A percentile compares a stretch with the other conserved stretches of the same genome.
Conservation (phyloP, 345 rosid genomes). For the Diplotaxis tenuifolia region DNA sequence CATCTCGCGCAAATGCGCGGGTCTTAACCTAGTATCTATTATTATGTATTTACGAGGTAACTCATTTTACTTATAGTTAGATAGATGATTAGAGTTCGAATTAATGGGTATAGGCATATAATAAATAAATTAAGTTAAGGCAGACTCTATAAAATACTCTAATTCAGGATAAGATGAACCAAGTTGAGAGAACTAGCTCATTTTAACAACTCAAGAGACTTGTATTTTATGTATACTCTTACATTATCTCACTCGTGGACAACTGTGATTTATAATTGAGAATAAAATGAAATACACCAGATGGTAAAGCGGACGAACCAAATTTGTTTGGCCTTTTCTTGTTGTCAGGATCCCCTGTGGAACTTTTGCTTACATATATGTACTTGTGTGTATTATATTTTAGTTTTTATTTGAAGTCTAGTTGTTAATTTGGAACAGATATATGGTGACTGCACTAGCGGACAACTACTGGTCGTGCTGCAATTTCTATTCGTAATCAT, state of each 20-base stretch:
- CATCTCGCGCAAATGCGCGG: too few relatives aligned
- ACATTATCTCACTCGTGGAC: slow-evolving; percentile 32
- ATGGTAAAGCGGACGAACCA: slow-evolving; percentile 36
- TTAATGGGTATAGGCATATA: neutral
- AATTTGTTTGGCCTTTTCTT: slow-evolving; percentile 32
- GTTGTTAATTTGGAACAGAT: neutral
- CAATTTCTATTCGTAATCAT: neutral
- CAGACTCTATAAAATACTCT: neutral
- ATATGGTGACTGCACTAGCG: neutral
- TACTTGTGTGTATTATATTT: slow-evolving; percentile 2
- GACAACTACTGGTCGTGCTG: neutral
- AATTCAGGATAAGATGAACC: neutral
- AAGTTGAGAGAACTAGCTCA: neutral
- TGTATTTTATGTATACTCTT: slow-evolving; percentile 1
- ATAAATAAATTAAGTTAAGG: neutral
- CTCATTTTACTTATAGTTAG: neutral
- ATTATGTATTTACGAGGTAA: neutral
- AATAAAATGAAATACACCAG: slow-evolving; percentile 2
- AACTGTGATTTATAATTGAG: slow-evolving; percentile 22
- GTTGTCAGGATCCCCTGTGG: slow-evolving; percentile 31
- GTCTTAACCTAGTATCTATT: neutral
- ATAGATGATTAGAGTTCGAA: neutral
- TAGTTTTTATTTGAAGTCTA: neutral
- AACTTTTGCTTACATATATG: slow-evolving; percentile 31
- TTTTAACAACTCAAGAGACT: neutral